Base-by-base conservation (phyloP, 1,139 yeast species). In the Lodderomyces beijingensis region DNA sequence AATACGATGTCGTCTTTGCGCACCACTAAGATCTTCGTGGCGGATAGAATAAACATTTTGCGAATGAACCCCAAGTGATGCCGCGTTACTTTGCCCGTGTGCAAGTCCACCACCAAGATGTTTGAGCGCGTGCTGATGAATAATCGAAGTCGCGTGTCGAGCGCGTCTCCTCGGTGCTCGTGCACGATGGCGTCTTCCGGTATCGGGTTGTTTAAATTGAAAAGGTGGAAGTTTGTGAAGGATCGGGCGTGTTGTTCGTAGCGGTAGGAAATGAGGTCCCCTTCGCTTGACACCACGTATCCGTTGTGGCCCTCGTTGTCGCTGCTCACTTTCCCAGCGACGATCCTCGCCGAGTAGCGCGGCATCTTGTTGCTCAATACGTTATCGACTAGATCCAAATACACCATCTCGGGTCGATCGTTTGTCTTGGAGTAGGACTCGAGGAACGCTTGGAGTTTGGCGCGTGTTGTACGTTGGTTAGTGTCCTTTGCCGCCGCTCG, bases 1-100 rank as follows among this genome's bases (percentile, higher is more conserved):
- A 23, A 13, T 7, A 9, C 12, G n/a, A 36, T 33, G 9, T 28
- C 31, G 22, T 28, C 13, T 6, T 25, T 17, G 8, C 29, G 22
- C 7, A 36, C 25, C 4, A 36, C 19, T 10, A 36, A 5, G 12
- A 16, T 13, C 21, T 18, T 12, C 4, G 15, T 14, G 6, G n/a
- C 4, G 11, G 25, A 16, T 4, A 32, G 14, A 1, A 34, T 16
- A 18, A 37, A 31, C 15, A 34, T 24, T n/a, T 29, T 34, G 15
- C 34, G 18, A 14, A 31, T 29, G 4, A 4, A 10, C 17, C 4
- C 5, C 16, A 14, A 5, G 10, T 16, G 16, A 21, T 14, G 15
- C 4, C 5, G 4, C 7, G 9, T 4, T 4, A 26, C 25, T 10
- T 23, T 9, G 10, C 25, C 25, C 10, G 6, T 10, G 21, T 8